Conservation (phyloP, 805 yeast species). For the Priceomyces medius region DNA sequence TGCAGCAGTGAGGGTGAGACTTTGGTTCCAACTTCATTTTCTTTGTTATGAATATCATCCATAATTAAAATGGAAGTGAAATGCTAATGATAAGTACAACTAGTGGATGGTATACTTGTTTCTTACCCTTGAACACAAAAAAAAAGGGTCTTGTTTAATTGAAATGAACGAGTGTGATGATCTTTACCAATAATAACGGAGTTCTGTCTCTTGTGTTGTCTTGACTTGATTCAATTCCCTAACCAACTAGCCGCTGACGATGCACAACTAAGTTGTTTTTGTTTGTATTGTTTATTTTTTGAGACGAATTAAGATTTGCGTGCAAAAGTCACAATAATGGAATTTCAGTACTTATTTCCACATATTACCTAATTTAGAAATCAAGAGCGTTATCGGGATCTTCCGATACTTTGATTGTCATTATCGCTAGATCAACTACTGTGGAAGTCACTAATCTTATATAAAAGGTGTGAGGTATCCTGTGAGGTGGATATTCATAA, state of each 20-base stretch:
- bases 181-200: not conserved
- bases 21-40: constrained; percentile 8
- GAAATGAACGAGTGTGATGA: not conserved
- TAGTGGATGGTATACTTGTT: not conserved
- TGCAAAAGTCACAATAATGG: not conserved
- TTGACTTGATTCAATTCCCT: not conserved
- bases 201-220: not conserved
- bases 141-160: not conserved
- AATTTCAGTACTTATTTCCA: too few relatives aligned
- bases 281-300: constrained; percentile 1
- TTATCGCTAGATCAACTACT: not conserved
- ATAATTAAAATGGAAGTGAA: constrained; percentile 4
- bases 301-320: constrained; percentile 1
- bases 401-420: not conserved
- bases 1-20: constrained; percentile 6
- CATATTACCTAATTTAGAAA: not conserved
- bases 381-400: not conserved
- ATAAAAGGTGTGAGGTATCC: too few relatives aligned
- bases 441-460: too few relatives aligned
- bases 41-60: constrained; percentile 11
- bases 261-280: not conserved
- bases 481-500: too few relatives aligned
- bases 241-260: constrained; percentile 1
- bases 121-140: not conserved
- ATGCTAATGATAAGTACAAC: not conserved